phyloP scores from a whole-genome alignment of 2,329 filamentous ascomycete species.

The Chlorencoelia australis region DNA sequence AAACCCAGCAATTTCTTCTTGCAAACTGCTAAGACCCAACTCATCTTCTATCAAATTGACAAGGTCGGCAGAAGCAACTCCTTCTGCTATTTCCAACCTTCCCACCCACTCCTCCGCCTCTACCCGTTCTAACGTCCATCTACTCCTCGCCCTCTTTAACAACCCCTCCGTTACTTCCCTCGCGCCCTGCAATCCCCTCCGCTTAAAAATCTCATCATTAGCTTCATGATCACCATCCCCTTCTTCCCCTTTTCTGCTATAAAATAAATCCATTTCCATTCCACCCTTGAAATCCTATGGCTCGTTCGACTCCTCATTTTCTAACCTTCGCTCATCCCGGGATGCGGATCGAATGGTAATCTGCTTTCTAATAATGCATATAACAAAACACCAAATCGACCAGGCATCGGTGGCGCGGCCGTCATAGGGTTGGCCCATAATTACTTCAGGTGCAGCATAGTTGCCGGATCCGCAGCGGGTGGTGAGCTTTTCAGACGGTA shows the following conservation, averaged over 20 bases:
- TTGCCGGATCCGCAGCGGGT: constrained; percentile 94
- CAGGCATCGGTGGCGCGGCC: constrained; percentile 87
- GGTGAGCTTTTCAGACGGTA: constrained; percentile 78
- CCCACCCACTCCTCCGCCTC: constrained; percentile 70
- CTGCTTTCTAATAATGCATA: constrained; percentile 92
- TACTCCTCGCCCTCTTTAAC: constrained; percentile 69
- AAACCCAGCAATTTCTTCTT: constrained; percentile 92
- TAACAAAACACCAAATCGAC: constrained; percentile 84
- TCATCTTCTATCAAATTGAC: constrained; percentile 74
- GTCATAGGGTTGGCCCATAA: constrained; percentile 91
- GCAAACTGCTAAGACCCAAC: constrained; percentile 65
- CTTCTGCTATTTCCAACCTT: constrained; percentile 79
- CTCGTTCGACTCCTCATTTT: constrained; percentile 73
- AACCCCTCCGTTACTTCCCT: constrained; percentile 75
- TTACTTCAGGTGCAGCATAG: constrained; percentile 91
- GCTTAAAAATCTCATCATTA: constrained; percentile 48
- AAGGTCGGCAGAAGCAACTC: constrained; percentile 70
- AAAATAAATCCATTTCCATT: constrained; percentile 91
- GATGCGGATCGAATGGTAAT: constrained; percentile 83
- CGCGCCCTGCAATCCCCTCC: constrained; percentile 60
- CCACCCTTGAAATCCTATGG: constrained; percentile 88
- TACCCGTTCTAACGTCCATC: constrained; percentile 68
- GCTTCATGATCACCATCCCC: constrained; percentile 84
- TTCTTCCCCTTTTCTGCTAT: constrained; percentile 70
- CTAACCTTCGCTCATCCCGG: constrained; percentile 65